Conservation (phyloP, 2,329 filamentous ascomycete genomes). For the Aspergillus ustus region DNA sequence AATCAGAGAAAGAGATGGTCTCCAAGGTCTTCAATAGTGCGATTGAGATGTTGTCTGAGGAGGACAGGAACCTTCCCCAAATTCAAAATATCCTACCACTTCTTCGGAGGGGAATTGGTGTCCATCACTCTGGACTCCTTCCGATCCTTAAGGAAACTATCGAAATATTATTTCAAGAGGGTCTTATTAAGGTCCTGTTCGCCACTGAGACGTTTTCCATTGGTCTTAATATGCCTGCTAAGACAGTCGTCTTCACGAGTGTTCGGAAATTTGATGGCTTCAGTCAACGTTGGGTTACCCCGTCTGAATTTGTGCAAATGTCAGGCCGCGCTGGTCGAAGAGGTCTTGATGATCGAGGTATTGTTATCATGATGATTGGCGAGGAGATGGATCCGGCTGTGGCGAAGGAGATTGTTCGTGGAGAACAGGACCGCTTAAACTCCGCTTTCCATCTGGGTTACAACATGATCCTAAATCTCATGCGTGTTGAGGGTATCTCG, state of each 20-base stretch:
- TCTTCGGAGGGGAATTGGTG: constrained; percentile 87
- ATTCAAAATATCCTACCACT: constrained; percentile 89
- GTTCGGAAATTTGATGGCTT: constrained; percentile 94
- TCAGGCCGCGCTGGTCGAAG: constrained; percentile 94
- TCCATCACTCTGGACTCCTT: constrained; percentile 93
- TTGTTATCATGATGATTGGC: constrained; percentile 99
- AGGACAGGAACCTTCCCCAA: constrained; percentile 86
- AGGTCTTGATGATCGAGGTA: constrained; percentile 95
- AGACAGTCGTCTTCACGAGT: constrained; percentile 98
- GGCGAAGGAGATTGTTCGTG: constrained; percentile 94
- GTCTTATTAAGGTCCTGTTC: constrained; percentile 95
- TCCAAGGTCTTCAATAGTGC: constrained; percentile 92
- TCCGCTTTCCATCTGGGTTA: constrained; percentile 97
- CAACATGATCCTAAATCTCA: constrained; percentile 97
- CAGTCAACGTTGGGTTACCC: constrained; percentile 79
- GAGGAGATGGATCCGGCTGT: constrained; percentile 92
- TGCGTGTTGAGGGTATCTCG: constrained; percentile 98
- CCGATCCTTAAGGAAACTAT: constrained; percentile 98
- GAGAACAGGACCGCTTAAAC: constrained; percentile 95
- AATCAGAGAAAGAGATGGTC: constrained; percentile 93
- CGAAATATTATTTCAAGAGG: constrained; percentile 98
- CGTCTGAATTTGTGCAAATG: constrained; percentile 98
- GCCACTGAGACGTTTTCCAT: constrained; percentile 99
- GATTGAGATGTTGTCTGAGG: constrained; percentile 88
- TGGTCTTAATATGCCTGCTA: constrained; percentile 97